phyloP scores from a whole-genome alignment of 371 early-diverging fungal genomes.

The Dichotomocladium elegans region DNA sequence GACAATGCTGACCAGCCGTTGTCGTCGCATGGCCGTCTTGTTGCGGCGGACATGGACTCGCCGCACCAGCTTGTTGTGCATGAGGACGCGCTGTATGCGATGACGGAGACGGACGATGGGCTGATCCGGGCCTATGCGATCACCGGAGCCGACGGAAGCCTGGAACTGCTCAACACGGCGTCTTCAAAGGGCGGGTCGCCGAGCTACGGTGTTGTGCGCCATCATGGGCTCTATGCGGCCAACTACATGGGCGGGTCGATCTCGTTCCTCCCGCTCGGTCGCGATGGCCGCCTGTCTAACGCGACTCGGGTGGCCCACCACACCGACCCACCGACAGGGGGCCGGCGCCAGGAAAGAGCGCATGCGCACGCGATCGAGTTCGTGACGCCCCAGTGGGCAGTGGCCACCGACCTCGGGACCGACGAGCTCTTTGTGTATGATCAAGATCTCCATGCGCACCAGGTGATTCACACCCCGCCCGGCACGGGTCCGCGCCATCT shows the following conservation, averaged over 20 bases:
- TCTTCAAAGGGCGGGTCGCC: no score
- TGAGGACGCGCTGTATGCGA: no score
- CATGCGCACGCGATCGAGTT: slow-evolving; percentile 40
- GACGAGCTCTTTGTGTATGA: slow-evolving; percentile 26
- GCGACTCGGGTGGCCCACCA: slow-evolving; percentile 4
- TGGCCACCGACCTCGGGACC: slow-evolving; percentile 19
- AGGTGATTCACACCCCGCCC: slow-evolving; percentile 19
- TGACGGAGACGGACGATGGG: no score
- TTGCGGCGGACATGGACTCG: no score
- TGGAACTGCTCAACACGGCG: no score
- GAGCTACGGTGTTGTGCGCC: no score
- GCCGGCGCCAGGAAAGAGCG: slow-evolving; percentile 35
- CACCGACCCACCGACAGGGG: slow-evolving; percentile 7
- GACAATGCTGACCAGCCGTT: no score
- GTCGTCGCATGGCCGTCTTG: no score
- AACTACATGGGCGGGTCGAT: slow-evolving; percentile 38
- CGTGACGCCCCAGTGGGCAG: slow-evolving; percentile 1
- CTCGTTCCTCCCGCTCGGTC: slow-evolving; percentile 15
- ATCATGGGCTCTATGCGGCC: slow-evolving; percentile 30
- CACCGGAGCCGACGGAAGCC: no score
- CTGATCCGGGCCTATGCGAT: no score
- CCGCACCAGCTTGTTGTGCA: no score
- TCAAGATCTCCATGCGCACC: neutral
- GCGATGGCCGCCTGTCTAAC: slow-evolving; percentile 4
- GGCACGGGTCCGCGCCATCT: slow-evolving; percentile 50